Base-by-base conservation (phyloP, 176 grass and related monocot genomes). In the Ensete glaucum region DNA sequence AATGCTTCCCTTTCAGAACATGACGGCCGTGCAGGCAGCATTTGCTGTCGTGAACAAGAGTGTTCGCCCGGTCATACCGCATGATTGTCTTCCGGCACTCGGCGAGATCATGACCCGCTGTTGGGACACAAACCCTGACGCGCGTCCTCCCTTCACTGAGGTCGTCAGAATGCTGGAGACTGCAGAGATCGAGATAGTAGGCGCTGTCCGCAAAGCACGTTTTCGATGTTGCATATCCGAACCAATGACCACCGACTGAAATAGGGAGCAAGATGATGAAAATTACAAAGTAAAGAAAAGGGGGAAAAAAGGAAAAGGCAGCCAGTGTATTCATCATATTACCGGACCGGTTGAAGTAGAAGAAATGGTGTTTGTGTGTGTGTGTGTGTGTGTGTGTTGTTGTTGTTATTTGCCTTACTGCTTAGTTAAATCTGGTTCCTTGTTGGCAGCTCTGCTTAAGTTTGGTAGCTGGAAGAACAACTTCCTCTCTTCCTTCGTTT, bases 11-110 rank as follows among this genome's bases (percentile, higher is more conserved):
- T 92, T 92, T 57, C 85, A 85, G 54, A 89, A 89, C 79, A 92
- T 92, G 90, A 87, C 90, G 22, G 87, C 90, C 7, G 90, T 92
- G n/a, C 90, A 92, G 69, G 87, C 90, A 0, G 90, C 87, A 21
- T 92, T 92, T 17, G 90, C 86, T 54, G 90, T 89, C 6, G 90
- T 92, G 0, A 92, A 92, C 81, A 86, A 72, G 75, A 80, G 82
- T 0, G 77, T 81, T 25, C 86, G 87, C 0, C 90, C 90, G 8
- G 25, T 81, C 17, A 74, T 93, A 50, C 90, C 90, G 0, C 67
- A 79, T 13, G 87, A 93, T 71, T 93, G 90, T 59, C 56, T 87
- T 14, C 87, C 84, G 3, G 69, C 84, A 8, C 87, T 93, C 1
- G 78, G 82, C 15, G 81, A 82, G 21, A 88, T 93, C 58, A 93